These are phyloP conservation scores for Lachancea sp. DNA, from an alignment of 805 yeast genomes.

Conservation along the genomic window DNA sequence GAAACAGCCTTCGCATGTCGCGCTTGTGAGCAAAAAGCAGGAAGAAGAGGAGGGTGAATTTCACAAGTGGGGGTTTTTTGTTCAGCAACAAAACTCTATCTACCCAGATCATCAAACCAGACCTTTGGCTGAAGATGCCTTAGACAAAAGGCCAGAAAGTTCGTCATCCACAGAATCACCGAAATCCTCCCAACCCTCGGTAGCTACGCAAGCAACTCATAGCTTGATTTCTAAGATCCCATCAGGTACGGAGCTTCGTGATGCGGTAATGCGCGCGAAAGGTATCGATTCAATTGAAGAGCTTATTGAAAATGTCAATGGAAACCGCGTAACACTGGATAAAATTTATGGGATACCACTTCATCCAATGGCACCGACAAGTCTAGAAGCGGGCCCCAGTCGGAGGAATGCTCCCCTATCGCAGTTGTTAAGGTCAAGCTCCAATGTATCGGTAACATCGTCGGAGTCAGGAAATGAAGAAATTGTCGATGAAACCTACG, in stretches of 20 bases:
- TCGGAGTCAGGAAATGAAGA: slow-evolving; percentile 20
- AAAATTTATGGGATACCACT: slow-evolving; percentile 38
- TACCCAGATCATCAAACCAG: slow-evolving; percentile 25
- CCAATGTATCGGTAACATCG: slow-evolving; percentile 4
- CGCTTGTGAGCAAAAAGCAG: slow-evolving; percentile 63
- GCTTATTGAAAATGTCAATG: slow-evolving; percentile 57
- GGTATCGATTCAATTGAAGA: slow-evolving; percentile 67
- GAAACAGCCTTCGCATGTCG: slow-evolving; percentile 58
- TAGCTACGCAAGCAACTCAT: slow-evolving; percentile 10
- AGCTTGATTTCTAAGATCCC: slow-evolving; percentile 35
- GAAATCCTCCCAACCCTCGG: slow-evolving; percentile 11
- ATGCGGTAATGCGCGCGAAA: slow-evolving; percentile 61
- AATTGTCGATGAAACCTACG: slow-evolving; percentile 68
- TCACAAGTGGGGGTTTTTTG: slow-evolving; percentile 78
- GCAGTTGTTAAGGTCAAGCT: slow-evolving; percentile 1
- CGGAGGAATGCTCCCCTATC: slow-evolving; percentile 1
- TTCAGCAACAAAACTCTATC: slow-evolving; percentile 50
- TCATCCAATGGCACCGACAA: slow-evolving; percentile 9
- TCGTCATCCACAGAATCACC: slow-evolving; percentile 7
- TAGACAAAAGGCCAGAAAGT: slow-evolving; percentile 5
- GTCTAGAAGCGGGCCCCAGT: neutral
- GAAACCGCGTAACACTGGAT: slow-evolving; percentile 45
- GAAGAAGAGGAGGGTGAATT: slow-evolving; percentile 91
- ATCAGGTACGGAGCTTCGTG: slow-evolving; percentile 43
- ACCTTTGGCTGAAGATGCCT: neutral